Percentiles rank a stretch among this genome's conserved stretches.
phyloP scores from a whole-genome alignment of 768 basidiomycete genomes.

The Mycena floridula region DNA sequence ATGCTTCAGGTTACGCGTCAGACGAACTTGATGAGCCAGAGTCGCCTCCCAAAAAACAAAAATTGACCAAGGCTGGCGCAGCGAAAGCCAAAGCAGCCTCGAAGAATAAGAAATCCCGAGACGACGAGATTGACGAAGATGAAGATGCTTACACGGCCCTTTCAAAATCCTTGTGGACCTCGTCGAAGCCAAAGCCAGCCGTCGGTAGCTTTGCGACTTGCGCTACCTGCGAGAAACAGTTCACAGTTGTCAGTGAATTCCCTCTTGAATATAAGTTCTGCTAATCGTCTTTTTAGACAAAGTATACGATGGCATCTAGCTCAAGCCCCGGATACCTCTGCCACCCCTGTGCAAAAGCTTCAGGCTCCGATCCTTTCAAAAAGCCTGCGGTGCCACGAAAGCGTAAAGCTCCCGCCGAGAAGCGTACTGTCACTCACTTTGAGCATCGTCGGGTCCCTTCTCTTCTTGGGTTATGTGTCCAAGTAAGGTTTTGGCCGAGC shows the following conservation, averaged over 20 bases:
- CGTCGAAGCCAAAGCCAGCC: conserved; percentile 45
- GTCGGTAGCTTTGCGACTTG: conserved; percentile 80
- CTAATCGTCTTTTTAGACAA: conserved; percentile 58
- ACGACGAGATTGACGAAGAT: conserved; percentile 49
- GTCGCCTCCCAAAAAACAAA: conserved; percentile 50
- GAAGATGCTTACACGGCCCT: conserved; percentile 66
- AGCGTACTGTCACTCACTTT: conserved; percentile 59
- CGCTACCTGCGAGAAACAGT: conserved; percentile 74
- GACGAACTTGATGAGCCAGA: conserved; percentile 70
- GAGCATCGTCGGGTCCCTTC: conserved; percentile 66
- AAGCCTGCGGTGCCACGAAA: conserved; percentile 58
- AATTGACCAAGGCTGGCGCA: conserved; percentile 40
- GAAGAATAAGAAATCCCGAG: conserved; percentile 41
- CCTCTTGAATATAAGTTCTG: neutral
- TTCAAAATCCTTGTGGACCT: conserved; percentile 43
- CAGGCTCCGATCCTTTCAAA: conserved; percentile 83
- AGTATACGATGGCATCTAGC: conserved; percentile 75
- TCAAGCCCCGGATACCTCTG: conserved; percentile 78
- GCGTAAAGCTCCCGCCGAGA: conserved; percentile 59
- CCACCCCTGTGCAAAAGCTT: conserved; percentile 72
- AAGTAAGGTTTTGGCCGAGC: conserved; percentile 35
- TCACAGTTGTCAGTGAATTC: conserved; percentile 67
- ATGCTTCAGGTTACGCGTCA: conserved; percentile 52
- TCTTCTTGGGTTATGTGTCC: conserved; percentile 76
- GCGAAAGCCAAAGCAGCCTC: conserved; percentile 37